phyloP scores from a whole-genome alignment of 108 stramenopile genomes.

The Aurantiochytrium sp. region DNA sequence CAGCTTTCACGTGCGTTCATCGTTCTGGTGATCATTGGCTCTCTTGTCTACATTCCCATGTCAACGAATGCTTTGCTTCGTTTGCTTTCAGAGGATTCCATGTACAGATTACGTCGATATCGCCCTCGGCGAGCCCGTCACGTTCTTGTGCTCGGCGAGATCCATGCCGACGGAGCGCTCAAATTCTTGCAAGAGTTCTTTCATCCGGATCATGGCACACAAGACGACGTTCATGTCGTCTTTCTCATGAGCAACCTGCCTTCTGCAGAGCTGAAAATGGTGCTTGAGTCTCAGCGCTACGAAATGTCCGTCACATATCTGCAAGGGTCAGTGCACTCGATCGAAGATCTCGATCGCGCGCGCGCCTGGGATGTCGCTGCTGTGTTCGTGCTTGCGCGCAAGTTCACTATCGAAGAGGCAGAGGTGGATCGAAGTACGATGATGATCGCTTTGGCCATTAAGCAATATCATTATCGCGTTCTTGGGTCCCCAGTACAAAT shows the following conservation, averaged over 20 bases:
- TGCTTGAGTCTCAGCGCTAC: slow-evolving; percentile 12
- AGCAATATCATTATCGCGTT: not conserved
- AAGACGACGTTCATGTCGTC: not conserved
- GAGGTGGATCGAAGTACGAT: not conserved
- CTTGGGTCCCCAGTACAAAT: not conserved
- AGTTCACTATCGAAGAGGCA: not conserved
- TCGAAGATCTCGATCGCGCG: not conserved
- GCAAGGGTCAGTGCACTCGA: not conserved
- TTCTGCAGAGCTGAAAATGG: not conserved
- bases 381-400: not conserved
- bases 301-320: not conserved
- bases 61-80: not conserved
- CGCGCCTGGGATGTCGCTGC: not conserved
- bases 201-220: not conserved
- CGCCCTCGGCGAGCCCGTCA: not conserved
- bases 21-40: not conserved
- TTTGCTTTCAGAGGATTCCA: not conserved
- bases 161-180: not conserved
- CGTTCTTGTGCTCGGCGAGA: not conserved
- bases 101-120: not conserved
- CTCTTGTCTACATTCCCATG: slow-evolving; percentile 11
- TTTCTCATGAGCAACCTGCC: not conserved
- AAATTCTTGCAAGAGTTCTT: not conserved
- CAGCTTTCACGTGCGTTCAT: not conserved
- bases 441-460: not conserved